phyloP scores from a whole-genome alignment of 805 yeast genomes.

The Kazachstania africana region DNA sequence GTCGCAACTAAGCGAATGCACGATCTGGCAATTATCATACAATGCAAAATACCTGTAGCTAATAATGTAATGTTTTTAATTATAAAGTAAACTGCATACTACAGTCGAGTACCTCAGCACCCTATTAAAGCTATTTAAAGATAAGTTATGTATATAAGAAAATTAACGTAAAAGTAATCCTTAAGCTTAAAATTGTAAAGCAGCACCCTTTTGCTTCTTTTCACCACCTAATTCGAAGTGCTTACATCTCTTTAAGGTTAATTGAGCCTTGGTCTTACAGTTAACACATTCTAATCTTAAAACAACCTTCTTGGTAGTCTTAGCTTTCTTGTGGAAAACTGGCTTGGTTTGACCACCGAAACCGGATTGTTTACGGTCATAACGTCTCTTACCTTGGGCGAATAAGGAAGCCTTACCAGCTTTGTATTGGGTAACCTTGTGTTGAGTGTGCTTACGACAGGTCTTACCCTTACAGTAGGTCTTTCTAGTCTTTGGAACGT shows the following conservation, averaged over 20 bases:
- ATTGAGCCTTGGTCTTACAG: constrained; percentile 98
- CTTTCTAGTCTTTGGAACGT: constrained; percentile 99
- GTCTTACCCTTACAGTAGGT: constrained; percentile 99
- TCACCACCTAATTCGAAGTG: constrained; percentile 99
- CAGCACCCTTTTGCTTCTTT: constrained; percentile 99
- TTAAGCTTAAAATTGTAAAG: constrained; percentile 84
- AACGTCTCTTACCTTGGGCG: constrained; percentile 99
- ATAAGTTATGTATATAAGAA: too few species aligned
- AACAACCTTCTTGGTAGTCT: constrained; percentile 99
- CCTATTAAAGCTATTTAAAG: too few species aligned
- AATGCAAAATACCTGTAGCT: too few species aligned
- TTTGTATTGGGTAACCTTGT: constrained; percentile 99
- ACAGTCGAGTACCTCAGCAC: too few species aligned
- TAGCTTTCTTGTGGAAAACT: constrained; percentile 99
- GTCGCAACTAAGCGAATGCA: too few species aligned
- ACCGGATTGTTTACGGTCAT: constrained; percentile 99
- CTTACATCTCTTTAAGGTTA: constrained; percentile 98
- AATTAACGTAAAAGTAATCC: too few species aligned
- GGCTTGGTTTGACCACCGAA: constrained; percentile 99
- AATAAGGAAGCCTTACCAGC: constrained; percentile 99
- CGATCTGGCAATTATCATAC: too few species aligned
- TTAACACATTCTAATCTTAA: constrained; percentile 97
- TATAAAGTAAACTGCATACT: too few species aligned
- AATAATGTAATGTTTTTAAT: too few species aligned
- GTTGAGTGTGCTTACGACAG: constrained; percentile 99